Evolutionary conservation across 805 yeast species (phyloP), one percentile per base, ranked within the genome.

Genomic region (Monosporozyma aerobia): DNA sequence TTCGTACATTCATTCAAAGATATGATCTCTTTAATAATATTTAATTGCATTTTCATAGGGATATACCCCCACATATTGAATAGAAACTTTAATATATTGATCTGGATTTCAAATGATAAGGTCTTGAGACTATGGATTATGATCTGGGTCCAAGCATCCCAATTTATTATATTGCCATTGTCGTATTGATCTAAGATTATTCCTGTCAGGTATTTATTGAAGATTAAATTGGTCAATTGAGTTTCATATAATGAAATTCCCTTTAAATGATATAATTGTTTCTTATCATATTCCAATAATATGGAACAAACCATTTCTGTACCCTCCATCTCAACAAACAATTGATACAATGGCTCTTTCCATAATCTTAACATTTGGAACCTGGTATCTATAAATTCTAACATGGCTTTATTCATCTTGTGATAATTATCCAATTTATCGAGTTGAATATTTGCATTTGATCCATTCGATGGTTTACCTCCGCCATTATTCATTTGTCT

Each of bases 1-100:
- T 43, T 43, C 1, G 25, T 11, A 1, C 10, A 4, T 5, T 43
- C 29, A 11, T 43, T 22, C 13, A 43, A 8, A 5, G 27, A 7
- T 5, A 43, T 43, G n/a, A 43, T 23, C 13, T 43, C 30, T 40
- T 44, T 8, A n/a, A 44, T 30, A n/a, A 44, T 44, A 3, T 16
- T n/a, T 3, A 16, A 32, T 43, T 54, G 57, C 9, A 51, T 37
- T 3, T 47, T 44, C 3, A n/a, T 7, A 3, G 69, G 62, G 3
- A 67, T 50, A 30, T 43, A 44, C 4, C 51, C 49, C 71, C 71
- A 67, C 8, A 57, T 54, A 23, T 68, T 68, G 50, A 68, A 67
- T 10, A 67, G 49, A 25, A 60, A 58, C 3, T 61, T 29, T 2
- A 65, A 45, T 7, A 63, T 61, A 27, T 56, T 57, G 3, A 53